Evolutionary conservation across 2,329 filamentous ascomycete species (phyloP).

Genomic region (Trichoderma sp.): DNA sequence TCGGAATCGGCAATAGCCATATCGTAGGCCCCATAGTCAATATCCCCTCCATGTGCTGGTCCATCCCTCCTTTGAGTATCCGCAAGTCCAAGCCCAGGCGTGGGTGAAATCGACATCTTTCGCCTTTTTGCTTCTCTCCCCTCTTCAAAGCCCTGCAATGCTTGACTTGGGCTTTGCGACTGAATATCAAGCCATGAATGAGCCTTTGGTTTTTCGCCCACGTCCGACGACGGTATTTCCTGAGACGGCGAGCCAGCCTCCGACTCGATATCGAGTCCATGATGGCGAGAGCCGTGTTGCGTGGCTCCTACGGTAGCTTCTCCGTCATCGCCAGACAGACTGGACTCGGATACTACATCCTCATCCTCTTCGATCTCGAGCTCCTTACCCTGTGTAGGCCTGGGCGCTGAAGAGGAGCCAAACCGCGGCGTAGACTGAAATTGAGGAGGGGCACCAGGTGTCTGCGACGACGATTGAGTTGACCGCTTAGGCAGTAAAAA

Average conservation of each 20-base stretch:
- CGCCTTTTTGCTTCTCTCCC: conserved; percentile 37
- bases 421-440: conserved; percentile 49
- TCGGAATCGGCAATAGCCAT: not conserved
- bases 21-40: not conserved
- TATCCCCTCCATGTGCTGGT: not conserved
- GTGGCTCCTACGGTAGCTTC: conserved; percentile 15
- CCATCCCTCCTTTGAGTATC: not conserved
- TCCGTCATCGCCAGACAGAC: conserved; percentile 19
- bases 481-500: conserved; percentile 45
- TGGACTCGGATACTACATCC: conserved; percentile 29
- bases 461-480: conserved; percentile 41
- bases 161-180: conserved; percentile 1
- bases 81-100: conserved; percentile 28
- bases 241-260: conserved; percentile 32
- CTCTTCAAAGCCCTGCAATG: not conserved
- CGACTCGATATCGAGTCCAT: conserved; percentile 40
- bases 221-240: conserved; percentile 13
- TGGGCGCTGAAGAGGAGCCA: conserved; percentile 40
- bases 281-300: conserved; percentile 30
- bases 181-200: conserved; percentile 15
- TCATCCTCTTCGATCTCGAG: conserved; percentile 39
- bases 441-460: conserved; percentile 38
- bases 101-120: conserved; percentile 38
- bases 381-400: conserved; percentile 37
- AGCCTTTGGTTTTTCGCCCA: not conserved